These are phyloP conservation scores for Blastobotrys persicus DNA, from an alignment of 1,139 yeast genomes.

Conservation along the genomic window DNA sequence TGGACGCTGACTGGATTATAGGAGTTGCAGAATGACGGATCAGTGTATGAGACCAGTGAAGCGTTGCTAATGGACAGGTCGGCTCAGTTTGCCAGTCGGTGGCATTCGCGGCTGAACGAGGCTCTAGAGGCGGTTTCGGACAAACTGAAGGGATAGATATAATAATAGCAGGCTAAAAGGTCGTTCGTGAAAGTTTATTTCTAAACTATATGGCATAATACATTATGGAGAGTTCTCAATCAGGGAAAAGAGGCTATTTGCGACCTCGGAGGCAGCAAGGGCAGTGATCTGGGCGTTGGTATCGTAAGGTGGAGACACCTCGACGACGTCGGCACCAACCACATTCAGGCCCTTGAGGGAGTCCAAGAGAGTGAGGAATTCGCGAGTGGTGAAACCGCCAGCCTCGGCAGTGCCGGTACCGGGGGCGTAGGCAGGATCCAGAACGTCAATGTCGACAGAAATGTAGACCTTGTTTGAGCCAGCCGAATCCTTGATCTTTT, in stretches of 20 bases:
- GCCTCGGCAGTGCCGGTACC: constrained; percentile 85
- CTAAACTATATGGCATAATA: no score
- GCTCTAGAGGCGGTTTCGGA: neutral
- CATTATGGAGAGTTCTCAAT: neutral
- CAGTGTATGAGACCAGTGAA: constrained; percentile 47
- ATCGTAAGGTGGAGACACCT: constrained; percentile 74
- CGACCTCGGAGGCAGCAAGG: constrained; percentile 74
- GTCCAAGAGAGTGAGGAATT: constrained; percentile 60
- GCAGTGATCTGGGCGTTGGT: constrained; percentile 61
- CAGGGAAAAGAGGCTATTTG: constrained; percentile 28
- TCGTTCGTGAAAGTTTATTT: neutral
- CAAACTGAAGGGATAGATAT: neutral
- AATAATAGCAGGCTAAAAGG: neutral
- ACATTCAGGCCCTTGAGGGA: constrained; percentile 55
- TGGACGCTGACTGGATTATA: constrained; percentile 14
- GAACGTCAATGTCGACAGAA: constrained; percentile 72
- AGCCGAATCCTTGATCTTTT: constrained; percentile 51
- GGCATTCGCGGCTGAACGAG: constrained; percentile 36
- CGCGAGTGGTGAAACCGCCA: constrained; percentile 78
- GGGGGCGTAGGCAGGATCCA: constrained; percentile 78
- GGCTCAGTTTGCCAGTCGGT: constrained; percentile 36
- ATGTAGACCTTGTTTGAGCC: constrained; percentile 65
- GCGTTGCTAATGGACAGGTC: constrained; percentile 45
- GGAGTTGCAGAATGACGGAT: constrained; percentile 12
- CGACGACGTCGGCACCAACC: constrained; percentile 79